Evolutionary conservation across 2,329 filamentous ascomycete species (phyloP), one percentile per base, ranked within the genome.

Genomic region (Clonostachys byssicola): DNA sequence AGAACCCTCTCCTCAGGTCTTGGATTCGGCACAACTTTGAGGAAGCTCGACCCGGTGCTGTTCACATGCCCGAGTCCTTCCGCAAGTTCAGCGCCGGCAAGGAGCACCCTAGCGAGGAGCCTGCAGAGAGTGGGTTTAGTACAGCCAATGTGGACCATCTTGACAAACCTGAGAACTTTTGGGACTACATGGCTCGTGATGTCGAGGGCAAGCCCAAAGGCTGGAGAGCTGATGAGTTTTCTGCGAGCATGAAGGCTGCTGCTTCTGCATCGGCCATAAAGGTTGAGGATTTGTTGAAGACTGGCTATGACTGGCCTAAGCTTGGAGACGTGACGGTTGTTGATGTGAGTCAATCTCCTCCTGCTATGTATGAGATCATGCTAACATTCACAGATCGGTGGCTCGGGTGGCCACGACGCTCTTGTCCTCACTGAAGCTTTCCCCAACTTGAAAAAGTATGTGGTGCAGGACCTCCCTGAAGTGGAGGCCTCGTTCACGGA

Each of bases 381-480:
- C 23, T 10, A 30, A 30, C 23, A 30, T 30, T 20, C 40, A 30
- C 9, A 30, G 23, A 30, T 72, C 23, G 68, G 69, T 5, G 68
- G 70, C 23, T 71, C 68, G 6, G 62, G 58, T 13, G 70, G 69
- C 12, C 63, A 67, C 48, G 65, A 66, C 45, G 58, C 60, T 16
- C 57, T 70, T 20, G 58, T 65, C 6, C 43, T 52, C 6, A 46
- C 48, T 13, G 17, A 47, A 20, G 34, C 39, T 6, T 50, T 45
- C 20, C 51, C 70, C 6, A 57, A 67, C 30, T 60, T 74, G 35
- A 60, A 52, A 13, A 61, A 72, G 46, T 30, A 30, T 30, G 60
- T 64, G 5, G 66, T 76, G 4, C 68, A 77, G 49, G 72, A 77
- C 51, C 59, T 74, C 10, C 56, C 64, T 16, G 56, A 66, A 30